Evolutionary conservation across 495 filamentous ascomycete genomes (phyloP), one percentile per base, ranked within the genome.

Genomic region (Penicillium turbatum): DNA sequence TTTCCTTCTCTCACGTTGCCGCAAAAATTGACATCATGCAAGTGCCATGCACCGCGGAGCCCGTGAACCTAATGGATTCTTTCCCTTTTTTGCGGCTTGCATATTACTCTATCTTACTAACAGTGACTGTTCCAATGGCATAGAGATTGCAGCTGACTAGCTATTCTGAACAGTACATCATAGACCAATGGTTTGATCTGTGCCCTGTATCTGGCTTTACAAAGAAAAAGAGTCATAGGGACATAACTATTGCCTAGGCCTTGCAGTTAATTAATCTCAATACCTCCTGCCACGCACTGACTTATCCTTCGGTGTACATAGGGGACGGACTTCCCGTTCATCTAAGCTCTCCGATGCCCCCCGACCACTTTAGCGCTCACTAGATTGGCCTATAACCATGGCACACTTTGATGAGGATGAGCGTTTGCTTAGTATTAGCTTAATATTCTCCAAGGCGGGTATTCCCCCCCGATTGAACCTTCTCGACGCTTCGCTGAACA

Each of bases 1-100:
- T 62, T 53, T 73, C 71, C 68, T 69, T 74, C 73, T 79, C 78
- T 79, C 70, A 24, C 21, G 21, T 80, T 79, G 57, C 64, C 57
- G 63, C 60, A 74, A 66, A 55, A 26, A 45, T 56, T 57, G 52
- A 49, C 38, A 36, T 32, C 51, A 52, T 57, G 57, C 60, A 63
- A 36, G 48, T 59, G 34, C 49, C 59, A 59, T 54, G 53, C 59
- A 19, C 8, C 35, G 49, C 39, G 49, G 49, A 41, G 17, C 13
- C 19, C 39, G 21, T 17, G 48, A 17, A 39, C 32, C 38, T 24
- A 36, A 16, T 6, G 13, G 12, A 15, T 34, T 42, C 30, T 32
- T 21, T 51, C 26, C 48, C 27, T 37, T 17, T 21, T 39, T 46
- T 39, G 38, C 24, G 24, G 46, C 9, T 9, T 39, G 47, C 35